Evolutionary conservation across 2,329 filamentous ascomycete genomes (phyloP), one percentile per base, ranked within the genome.

Genomic region (Aspergillus novofumigatus): DNA sequence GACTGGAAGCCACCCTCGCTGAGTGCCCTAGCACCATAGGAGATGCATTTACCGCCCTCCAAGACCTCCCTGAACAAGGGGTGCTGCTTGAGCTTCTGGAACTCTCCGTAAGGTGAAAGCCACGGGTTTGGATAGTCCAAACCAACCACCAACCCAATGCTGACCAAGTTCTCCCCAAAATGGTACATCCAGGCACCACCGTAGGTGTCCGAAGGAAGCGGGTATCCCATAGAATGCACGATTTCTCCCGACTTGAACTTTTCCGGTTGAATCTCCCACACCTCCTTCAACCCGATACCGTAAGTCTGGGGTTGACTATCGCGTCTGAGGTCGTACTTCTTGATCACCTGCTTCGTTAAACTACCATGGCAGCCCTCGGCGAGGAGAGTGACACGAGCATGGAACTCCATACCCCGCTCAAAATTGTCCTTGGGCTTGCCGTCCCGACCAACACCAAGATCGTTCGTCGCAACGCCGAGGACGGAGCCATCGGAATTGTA

Each of bases 151-250:
- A 97, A 81, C 25, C 94, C 94, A 55, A 99, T 82, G 64, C 87
- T 92, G 59, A 99, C 93, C 67, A 97, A 84, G 75, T 97, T 99
- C 67, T 99, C 93, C 41, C 92, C 94, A 75, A 97, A 99, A 75
- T 99, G 94, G 71, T 99, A 99, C 90, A 99, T 92, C 87, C 92
- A 99, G n/a, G 90, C 92, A 63, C 94, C 94, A 64, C 94, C 94
- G 72, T 99, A 99, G 8, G 92, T 94, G 71, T 97, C 89, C 66
- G 82, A 85, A 17, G 91, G 85, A 48, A 99, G 78, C 21, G 94
- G 94, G 69, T 96, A 97, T 21, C 94, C 94, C 87, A 99, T 86
- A 4, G 91, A 90, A 78, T 99, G 94, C 3, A 87, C 85, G 49
- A 97, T 85, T 64, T 93, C 81, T 53, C 94, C 94, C 69, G 89